Base-by-base conservation (phyloP, 2,329 filamentous ascomycete genomes). In the Thielaviopsis ethacetica region DNA sequence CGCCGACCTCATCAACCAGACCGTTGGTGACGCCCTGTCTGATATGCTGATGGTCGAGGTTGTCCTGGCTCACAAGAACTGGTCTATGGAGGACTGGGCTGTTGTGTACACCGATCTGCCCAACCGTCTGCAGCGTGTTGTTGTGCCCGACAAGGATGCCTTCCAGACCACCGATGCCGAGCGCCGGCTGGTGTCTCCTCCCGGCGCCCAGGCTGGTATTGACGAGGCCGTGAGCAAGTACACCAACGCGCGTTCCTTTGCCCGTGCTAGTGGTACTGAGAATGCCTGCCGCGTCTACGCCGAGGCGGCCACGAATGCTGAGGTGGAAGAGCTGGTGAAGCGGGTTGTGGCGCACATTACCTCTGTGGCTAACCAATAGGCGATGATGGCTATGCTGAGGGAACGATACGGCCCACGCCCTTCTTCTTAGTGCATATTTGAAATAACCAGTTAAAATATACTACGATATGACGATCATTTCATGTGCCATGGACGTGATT, bases 41-140 rank as follows among this genome's bases (percentile, higher is more conserved):
- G 93, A 98, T 72, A 87, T 96, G 80, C 81, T 98, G 53, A 83
- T 98, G 67, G 91, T 97, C 47, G 93, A 98, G 72, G 88, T 91
- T 38, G 93, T 97, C 64, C 84, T 98, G 49, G 91, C 93, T 6
- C 90, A 97, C 79, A 97, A 96, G 76, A 80, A 78, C 64, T 98
- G 91, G 91, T 83, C 81, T 26, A 84, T 90, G 53, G 84, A 85
- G 69, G 89, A 97, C 70, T 98, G 93, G 93, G 83, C 91, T 62
- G 81, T 82, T 63, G 96, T 90, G 5, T 98, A 98, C 75, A 86
- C 82, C 24, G 93, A 98, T 70, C 83, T 97, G 15, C 93, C 93
- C 57, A 97, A 96, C 75, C 85, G 90, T 30, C 84, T 98, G n/a
- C 86, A 94, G 60, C 88, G 91, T 62, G 90, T 97, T 62, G 86